phyloP scores from a whole-genome alignment of 2,329 filamentous ascomycete species.

The Pseudocercospora crystallina region DNA sequence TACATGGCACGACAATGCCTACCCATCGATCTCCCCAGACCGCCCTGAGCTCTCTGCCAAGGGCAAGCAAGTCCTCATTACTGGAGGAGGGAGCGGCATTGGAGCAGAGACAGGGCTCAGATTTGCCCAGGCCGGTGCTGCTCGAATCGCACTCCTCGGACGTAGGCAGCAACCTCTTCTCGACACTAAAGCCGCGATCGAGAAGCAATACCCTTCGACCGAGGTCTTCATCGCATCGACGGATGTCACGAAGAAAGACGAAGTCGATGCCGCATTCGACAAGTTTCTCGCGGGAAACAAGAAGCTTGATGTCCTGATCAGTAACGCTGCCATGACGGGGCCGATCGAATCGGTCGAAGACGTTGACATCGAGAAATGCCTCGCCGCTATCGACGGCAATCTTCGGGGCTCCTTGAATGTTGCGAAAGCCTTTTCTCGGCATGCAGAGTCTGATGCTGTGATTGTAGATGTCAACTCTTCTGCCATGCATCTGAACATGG shows the following conservation, averaged over 20 bases:
- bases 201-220: slow-evolving; percentile 36
- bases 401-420: slow-evolving; percentile 35
- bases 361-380: slow-evolving; percentile 35
- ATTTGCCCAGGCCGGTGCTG: slow-evolving; percentile 49
- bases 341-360: slow-evolving; percentile 31
- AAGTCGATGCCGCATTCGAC: slow-evolving; percentile 38
- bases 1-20: slow-evolving; percentile 36
- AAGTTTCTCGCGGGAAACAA: slow-evolving; percentile 28
- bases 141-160: slow-evolving; percentile 46
- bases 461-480: slow-evolving; percentile 18
- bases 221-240: slow-evolving; percentile 35
- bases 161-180: slow-evolving; percentile 40
- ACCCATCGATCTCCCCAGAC: slow-evolving; percentile 39
- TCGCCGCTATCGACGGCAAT: slow-evolving; percentile 34
- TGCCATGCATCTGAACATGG: slow-evolving; percentile 20
- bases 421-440: slow-evolving; percentile 26
- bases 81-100: slow-evolving; percentile 49
- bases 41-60: slow-evolving; percentile 43
- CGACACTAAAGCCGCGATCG: slow-evolving; percentile 37
- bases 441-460: slow-evolving; percentile 19
- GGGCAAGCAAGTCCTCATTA: slow-evolving; percentile 45
- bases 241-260: slow-evolving; percentile 33
- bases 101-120: slow-evolving; percentile 43
- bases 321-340: slow-evolving; percentile 38
- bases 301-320: slow-evolving; percentile 42